Base-by-base conservation (phyloP, 768 basidiomycete species). In the Cubamyces sp. region DNA sequence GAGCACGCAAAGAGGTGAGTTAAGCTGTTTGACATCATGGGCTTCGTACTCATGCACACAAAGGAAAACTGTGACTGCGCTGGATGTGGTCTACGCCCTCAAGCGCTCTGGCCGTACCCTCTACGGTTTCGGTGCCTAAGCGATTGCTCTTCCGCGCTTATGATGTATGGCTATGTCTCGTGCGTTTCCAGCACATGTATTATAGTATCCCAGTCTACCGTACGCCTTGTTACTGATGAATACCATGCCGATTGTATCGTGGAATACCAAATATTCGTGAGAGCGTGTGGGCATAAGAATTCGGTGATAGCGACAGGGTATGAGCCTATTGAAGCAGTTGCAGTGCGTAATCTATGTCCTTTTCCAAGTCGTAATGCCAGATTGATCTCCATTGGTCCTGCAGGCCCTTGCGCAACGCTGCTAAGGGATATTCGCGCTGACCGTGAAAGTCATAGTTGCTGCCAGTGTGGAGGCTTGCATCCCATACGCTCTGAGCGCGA, bases 1-100 rank as follows among this genome's bases (percentile, higher is more conserved):
- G 83, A 87, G 73, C 81, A 84, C 77, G 81, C 82, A 64, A 83
- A 83, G 75, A 75, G 82, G 73, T 74, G 43, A 30, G 57, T 25
- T 8, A 23, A n/a, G 16, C 28, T 5, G 19, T 34, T 11, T 19
- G n/a, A 3, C 34, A 66, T 56, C 1, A 30, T 45, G 28, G n/a
- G n/a, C 3, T 54, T 49, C 23, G 23, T 15, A 37, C 28, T 40
- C 19, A 28, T 11, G 16, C 9, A 28, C 46, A 15, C 25, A 42
- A 56, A 75, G 76, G 63, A 79, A 79, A 73, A 81, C 80, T 49
- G 82, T 84, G 64, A 85, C 83, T 16, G 82, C 83, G 19, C 82
- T 85, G 71, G 84, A 85, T 69, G 84, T 85, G 64, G 83, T 85
- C 65, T 84, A 85, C 74, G 84, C 83, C 21, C 78, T 84, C 70